These are phyloP conservation scores for Penicillium frequentans DNA, from an alignment of 2,329 filamentous ascomycete genomes.

Conservation along the genomic window DNA sequence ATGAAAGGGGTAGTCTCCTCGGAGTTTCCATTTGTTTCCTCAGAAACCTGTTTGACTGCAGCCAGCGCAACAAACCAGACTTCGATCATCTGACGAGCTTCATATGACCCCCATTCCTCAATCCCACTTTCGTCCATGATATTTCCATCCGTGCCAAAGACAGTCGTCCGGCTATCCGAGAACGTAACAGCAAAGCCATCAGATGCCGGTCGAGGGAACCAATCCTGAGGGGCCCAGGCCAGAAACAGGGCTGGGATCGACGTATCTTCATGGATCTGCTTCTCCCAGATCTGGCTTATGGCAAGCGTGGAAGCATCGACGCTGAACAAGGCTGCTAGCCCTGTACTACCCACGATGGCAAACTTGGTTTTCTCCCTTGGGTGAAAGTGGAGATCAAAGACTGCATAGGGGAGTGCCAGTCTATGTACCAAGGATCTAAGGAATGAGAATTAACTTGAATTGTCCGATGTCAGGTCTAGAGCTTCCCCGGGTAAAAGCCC, in stretches of 20 bases:
- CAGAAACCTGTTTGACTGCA: constrained; percentile 11
- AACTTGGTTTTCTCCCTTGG: constrained; percentile 58
- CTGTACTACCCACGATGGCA: constrained; percentile 74
- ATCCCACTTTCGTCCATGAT: constrained; percentile 14
- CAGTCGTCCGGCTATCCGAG: constrained; percentile 63
- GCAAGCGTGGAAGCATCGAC: constrained; percentile 18
- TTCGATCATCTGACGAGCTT: constrained; percentile 36
- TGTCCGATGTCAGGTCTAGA: background rate
- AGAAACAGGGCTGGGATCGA: constrained; percentile 69
- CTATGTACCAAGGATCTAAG: constrained; percentile 59
- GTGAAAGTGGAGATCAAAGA: constrained; percentile 84
- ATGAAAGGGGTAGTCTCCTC: constrained; percentile 23
- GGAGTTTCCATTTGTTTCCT: background rate
- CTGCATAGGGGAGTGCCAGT: constrained; percentile 65
- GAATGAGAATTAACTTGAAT: background rate
- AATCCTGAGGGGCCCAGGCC: constrained; percentile 64
- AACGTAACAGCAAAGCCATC: constrained; percentile 68
- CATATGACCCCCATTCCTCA: constrained; percentile 26
- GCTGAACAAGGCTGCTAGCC: constrained; percentile 45
- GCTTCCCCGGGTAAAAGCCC: background rate
- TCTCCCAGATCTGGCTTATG: constrained; percentile 43
- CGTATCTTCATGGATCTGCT: constrained; percentile 52
- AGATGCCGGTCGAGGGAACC: constrained; percentile 23
- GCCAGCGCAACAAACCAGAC: constrained; percentile 42
- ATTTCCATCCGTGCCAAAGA: constrained; percentile 50